phyloP scores from a whole-genome alignment of 345 rosid genomes.

The Murraya koenigii region DNA sequence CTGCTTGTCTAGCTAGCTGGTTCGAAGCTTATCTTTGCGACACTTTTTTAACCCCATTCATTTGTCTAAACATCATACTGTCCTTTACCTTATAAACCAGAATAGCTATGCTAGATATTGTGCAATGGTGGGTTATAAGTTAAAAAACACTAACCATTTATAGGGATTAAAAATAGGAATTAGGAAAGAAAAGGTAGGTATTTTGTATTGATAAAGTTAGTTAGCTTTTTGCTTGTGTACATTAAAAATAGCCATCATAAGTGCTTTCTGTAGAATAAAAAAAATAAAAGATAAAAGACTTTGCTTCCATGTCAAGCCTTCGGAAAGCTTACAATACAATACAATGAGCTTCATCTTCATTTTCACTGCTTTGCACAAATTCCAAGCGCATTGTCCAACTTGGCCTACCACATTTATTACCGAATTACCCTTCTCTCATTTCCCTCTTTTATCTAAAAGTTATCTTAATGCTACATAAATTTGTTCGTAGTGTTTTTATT shows the following conservation, averaged over 20 bases:
- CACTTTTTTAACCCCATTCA: background rate
- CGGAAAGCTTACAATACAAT: constrained; percentile 14
- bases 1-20: background rate
- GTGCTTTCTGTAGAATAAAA: background rate
- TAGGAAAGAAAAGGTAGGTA: background rate
- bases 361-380: constrained; percentile 22
- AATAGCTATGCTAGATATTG: too few species aligned
- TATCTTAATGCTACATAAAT: background rate
- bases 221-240: constrained; percentile 18
- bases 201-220: constrained; percentile 19
- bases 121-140: background rate
- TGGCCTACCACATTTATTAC: background rate
- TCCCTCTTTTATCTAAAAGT: background rate
- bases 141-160: background rate
- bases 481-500: background rate
- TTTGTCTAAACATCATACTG: background rate
- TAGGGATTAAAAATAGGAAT: background rate
- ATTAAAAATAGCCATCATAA: constrained; percentile 1
- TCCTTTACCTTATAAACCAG: background rate
- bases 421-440: background rate
- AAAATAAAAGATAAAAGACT: background rate
- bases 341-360: background rate
- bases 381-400: constrained; percentile 21
- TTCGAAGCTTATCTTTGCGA: background rate
- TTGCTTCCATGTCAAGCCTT: constrained; percentile 24